Evolutionary conservation across 2,329 filamentous ascomycete genomes (phyloP).

Genomic region (Knufia petricola): DNA sequence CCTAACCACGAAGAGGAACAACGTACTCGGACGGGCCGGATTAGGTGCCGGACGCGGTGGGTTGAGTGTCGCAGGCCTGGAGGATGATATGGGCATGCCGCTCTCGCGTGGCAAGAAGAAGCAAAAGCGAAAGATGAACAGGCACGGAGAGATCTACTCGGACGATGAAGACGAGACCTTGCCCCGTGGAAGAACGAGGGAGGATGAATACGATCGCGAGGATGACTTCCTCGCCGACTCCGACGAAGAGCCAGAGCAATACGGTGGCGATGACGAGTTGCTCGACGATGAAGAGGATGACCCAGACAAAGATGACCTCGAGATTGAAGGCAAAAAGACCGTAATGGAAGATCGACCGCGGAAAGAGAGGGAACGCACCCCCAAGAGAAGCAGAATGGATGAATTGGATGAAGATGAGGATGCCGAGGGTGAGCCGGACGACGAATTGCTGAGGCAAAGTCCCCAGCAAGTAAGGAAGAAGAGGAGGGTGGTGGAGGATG

Average conservation of each 20-base stretch:
- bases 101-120: slow-evolving; percentile 29
- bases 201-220: slow-evolving; percentile 75
- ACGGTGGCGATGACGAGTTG: slow-evolving; percentile 35
- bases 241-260: slow-evolving; percentile 40
- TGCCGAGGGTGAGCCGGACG: slow-evolving; percentile 15
- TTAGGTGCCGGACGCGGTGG: slow-evolving; percentile 38
- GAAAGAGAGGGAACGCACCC: slow-evolving; percentile 12
- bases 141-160: slow-evolving; percentile 40
- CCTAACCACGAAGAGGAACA: slow-evolving; percentile 43
- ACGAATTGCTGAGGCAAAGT: slow-evolving; percentile 13
- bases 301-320: slow-evolving; percentile 31
- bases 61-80: slow-evolving; percentile 47
- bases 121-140: slow-evolving; percentile 31
- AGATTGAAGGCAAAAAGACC: slow-evolving; percentile 25
- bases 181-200: slow-evolving; percentile 44
- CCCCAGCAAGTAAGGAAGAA: slow-evolving; percentile 20
- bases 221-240: slow-evolving; percentile 61
- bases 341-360: slow-evolving; percentile 18
- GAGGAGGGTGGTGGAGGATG: slow-evolving; percentile 22
- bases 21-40: slow-evolving; percentile 39
- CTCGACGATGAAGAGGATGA: slow-evolving; percentile 30
- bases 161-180: slow-evolving; percentile 41
- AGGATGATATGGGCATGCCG: slow-evolving; percentile 46
- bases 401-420: slow-evolving; percentile 15
- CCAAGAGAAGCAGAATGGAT: slow-evolving; percentile 12